Percentiles rank a stretch among this genome's conserved stretches.
Conservation (phyloP, 305 asterid species). For the Ilex paraguariensis region DNA sequence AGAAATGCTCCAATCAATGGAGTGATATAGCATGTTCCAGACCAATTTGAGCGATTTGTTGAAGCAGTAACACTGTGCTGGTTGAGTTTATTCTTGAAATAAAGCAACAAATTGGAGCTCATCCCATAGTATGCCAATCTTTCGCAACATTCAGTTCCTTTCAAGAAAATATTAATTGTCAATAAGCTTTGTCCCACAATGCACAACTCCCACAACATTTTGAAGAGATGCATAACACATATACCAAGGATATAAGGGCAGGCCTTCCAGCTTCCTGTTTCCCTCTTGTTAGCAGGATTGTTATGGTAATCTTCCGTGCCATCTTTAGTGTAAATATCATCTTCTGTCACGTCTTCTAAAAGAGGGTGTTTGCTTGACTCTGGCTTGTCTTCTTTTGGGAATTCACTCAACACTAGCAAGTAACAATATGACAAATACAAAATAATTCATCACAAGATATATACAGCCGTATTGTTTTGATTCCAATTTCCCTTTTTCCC, state of each 20-base stretch:
- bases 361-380: slow-evolving; percentile 1
- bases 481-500: too few relatives aligned
- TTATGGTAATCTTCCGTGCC: slow-evolving; percentile 37
- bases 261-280: slow-evolving; percentile 70
- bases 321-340: too few relatives aligned
- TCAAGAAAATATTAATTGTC: not conserved
- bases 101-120: slow-evolving; percentile 64
- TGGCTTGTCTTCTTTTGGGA: not conserved
- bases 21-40: slow-evolving; percentile 76
- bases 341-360: slow-evolving; percentile 20
- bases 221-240: not conserved
- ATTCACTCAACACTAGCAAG: not conserved
- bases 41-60: slow-evolving; percentile 64
- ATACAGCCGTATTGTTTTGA: too few relatives aligned
- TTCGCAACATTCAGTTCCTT: slow-evolving; percentile 81
- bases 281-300: slow-evolving; percentile 47
- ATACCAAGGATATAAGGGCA: slow-evolving; percentile 65
- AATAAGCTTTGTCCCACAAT: not conserved
- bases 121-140: slow-evolving; percentile 93
- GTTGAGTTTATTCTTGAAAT: slow-evolving; percentile 39
- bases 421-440: too few relatives aligned
- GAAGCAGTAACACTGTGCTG: slow-evolving; percentile 66
- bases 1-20: slow-evolving; percentile 86
- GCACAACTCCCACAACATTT: not conserved
- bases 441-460: too few relatives aligned